Conservation (phyloP, 148 eudicot genomes). For the Rhododendron ovatum region DNA sequence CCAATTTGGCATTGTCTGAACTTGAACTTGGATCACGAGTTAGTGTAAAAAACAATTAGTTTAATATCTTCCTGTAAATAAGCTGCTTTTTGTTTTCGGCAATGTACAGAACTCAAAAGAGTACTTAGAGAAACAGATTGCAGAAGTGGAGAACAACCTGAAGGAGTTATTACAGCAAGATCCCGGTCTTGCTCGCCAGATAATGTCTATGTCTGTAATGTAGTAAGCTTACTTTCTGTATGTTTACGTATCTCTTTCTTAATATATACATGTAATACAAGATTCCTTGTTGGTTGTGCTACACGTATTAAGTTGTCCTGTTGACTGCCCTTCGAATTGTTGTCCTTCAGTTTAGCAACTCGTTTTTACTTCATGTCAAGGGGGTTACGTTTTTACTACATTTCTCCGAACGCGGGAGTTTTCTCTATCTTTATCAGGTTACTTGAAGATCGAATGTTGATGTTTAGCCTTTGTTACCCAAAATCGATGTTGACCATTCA, state of each 20-base stretch:
- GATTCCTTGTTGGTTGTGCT: not conserved
- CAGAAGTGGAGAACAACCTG: constrained; percentile 80
- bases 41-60: not conserved
- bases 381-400: not conserved
- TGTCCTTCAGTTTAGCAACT: not conserved
- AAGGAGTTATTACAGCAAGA: constrained; percentile 93
- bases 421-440: not conserved
- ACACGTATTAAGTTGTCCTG: not conserved
- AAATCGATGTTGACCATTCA: not conserved
- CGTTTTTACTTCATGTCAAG: not conserved
- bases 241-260: not conserved
- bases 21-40: not conserved
- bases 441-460: not conserved
- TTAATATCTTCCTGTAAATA: not conserved
- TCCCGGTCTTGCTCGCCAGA: constrained; percentile 93
- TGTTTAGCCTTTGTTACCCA: not conserved
- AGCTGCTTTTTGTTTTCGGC: not conserved
- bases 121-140: constrained; percentile 92
- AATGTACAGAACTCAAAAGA: constrained; percentile 78
- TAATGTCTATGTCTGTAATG: constrained; percentile 88
- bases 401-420: not conserved
- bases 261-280: not conserved
- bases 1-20: not conserved
- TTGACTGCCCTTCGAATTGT: not conserved
- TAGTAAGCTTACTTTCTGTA: not conserved